Percentiles rank a stretch among this genome's conserved stretches.
Conservation (phyloP, 345 rosid species). For the Moricandia moricandioides region DNA sequence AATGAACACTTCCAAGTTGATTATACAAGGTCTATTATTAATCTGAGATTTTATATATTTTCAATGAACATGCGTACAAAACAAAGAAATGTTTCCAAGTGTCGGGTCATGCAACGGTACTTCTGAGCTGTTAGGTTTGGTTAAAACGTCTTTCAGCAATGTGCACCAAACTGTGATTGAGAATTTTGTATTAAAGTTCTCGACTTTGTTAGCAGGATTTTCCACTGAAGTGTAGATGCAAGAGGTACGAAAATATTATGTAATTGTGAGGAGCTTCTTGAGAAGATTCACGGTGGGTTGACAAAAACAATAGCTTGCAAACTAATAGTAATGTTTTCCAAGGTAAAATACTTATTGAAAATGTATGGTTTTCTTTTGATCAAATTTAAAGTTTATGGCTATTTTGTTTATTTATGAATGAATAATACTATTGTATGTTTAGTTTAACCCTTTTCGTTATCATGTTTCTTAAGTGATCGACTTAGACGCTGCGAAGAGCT, state of each 20-base stretch:
- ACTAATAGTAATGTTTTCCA: not conserved
- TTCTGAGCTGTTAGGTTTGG: not conserved
- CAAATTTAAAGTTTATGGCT: no score
- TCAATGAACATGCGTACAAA: not conserved
- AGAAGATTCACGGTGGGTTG: not conserved
- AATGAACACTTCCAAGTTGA: not conserved
- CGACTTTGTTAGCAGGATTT: not conserved
- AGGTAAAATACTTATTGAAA: not conserved
- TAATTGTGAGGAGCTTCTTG: not conserved
- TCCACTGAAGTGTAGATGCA: not conserved
- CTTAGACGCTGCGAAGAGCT: not conserved
- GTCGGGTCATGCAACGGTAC: not conserved
- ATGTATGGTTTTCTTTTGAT: not conserved
- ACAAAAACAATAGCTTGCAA: not conserved
- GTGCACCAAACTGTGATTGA: not conserved
- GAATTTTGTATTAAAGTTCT: not conserved
- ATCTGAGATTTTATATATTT: not conserved
- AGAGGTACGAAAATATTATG: not conserved
- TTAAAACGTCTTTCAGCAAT: not conserved
- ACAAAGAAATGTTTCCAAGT: not conserved
- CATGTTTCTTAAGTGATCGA: not conserved
- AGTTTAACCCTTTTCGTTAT: not conserved
- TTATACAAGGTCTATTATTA: not conserved
- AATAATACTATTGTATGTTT: not conserved
- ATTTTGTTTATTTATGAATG: not conserved